These are phyloP conservation scores for Fusarium sp. DNA, from an alignment of 2,329 filamentous ascomycete species.

Conservation along the genomic window DNA sequence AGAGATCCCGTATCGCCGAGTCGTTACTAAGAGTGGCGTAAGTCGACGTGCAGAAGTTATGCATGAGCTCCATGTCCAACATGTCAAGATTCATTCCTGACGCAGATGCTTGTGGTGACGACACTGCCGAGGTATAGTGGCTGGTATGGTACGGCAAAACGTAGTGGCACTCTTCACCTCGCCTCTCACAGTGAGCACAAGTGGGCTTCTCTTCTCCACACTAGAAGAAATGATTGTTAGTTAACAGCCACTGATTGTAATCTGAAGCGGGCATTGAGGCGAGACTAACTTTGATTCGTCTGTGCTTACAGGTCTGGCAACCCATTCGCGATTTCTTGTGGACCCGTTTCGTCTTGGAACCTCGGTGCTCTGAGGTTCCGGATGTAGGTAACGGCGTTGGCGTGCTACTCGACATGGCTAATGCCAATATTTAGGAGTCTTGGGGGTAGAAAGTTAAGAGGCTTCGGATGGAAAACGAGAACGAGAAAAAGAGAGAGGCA, in stretches of 20 bases:
- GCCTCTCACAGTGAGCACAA: neutral
- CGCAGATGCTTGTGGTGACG: neutral
- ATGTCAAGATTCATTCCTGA: neutral
- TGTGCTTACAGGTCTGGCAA: neutral
- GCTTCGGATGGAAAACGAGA: neutral
- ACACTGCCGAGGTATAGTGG: neutral
- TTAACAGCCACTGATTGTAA: fast-evolving
- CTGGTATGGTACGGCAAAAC: neutral
- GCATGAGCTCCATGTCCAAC: neutral
- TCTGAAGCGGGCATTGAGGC: fast-evolving
- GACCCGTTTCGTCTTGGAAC: neutral
- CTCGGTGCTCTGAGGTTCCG: neutral
- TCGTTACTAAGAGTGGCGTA: neutral
- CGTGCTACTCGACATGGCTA: neutral
- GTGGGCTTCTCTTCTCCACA: neutral
- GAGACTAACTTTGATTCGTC: neutral
- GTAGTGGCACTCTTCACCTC: neutral
- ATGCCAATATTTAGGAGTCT: too few species aligned
- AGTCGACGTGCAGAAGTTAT: neutral
- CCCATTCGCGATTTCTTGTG: neutral
- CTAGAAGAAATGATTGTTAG: neutral
- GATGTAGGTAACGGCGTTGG: neutral
- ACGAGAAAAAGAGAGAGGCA: neutral
- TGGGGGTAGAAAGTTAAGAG: neutral
- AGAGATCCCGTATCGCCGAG: neutral